Percentiles rank a stretch among this genome's conserved stretches.
These are phyloP conservation scores for Fusarium sambucinum DNA, from an alignment of 2,329 filamentous ascomycete species.

Conservation along the genomic window DNA sequence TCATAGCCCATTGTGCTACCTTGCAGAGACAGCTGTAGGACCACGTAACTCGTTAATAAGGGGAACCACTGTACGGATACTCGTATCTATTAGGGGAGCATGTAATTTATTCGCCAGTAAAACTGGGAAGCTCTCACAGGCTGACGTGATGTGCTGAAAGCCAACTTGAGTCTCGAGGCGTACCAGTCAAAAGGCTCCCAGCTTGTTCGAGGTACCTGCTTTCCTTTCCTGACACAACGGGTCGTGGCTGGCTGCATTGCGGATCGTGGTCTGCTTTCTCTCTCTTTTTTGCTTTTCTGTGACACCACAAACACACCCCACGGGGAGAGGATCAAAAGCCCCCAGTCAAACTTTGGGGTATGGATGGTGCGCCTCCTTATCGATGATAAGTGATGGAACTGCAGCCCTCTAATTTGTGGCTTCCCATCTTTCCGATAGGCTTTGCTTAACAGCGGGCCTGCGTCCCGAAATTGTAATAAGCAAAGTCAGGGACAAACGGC, in stretches of 20 bases:
- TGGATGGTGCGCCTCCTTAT: constrained; percentile 26
- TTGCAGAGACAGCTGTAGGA: constrained; percentile 20
- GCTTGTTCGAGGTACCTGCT: background rate
- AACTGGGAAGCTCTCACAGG: constrained; percentile 24
- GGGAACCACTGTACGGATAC: constrained; percentile 12
- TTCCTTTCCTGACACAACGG: constrained; percentile 5
- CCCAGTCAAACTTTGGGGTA: constrained; percentile 24
- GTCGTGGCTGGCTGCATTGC: constrained; percentile 3
- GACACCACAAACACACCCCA: constrained; percentile 32
- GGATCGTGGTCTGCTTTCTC: constrained; percentile 6
- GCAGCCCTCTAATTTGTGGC: constrained; percentile 23
- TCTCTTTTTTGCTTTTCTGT: constrained; percentile 15
- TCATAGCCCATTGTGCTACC: constrained; percentile 27
- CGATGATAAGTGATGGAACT: background rate
- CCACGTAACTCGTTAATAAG: constrained; percentile 6
- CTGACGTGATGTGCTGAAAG: constrained; percentile 38
- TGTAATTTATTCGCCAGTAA: background rate
- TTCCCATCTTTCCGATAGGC: constrained; percentile 34
- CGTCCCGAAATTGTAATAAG: constrained; percentile 22
- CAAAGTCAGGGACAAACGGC: constrained; percentile 21
- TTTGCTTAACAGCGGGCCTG: constrained; percentile 11
- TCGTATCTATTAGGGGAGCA: constrained; percentile 13
- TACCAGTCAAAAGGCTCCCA: constrained; percentile 16
- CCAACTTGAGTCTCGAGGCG: constrained; percentile 19
- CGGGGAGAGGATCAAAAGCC: constrained; percentile 12